phyloP scores from a whole-genome alignment of 2,329 filamentous ascomycete genomes.

The Emergomyces pasteurianus region DNA sequence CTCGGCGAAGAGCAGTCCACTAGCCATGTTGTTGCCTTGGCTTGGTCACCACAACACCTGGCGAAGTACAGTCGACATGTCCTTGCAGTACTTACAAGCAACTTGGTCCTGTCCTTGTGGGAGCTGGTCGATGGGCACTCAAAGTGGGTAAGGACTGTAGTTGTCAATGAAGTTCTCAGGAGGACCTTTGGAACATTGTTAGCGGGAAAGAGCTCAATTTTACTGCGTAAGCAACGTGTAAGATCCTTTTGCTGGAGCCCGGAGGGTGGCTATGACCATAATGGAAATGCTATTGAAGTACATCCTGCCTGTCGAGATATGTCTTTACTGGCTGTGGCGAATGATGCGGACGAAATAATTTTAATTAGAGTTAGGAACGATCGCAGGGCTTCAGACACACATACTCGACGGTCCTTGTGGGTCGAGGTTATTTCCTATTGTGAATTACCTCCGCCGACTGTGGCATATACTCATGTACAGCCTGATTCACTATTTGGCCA shows the following conservation, averaged over 20 bases:
- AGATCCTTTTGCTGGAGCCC: constrained; percentile 33
- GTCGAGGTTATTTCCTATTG: constrained; percentile 18
- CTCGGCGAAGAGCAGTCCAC: constrained; percentile 48
- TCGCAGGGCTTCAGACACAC: not conserved
- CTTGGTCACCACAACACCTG: constrained; percentile 47
- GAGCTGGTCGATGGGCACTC: constrained; percentile 35
- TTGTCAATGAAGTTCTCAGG: constrained; percentile 41
- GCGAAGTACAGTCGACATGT: constrained; percentile 42
- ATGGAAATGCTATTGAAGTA: not conserved
- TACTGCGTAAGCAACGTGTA: constrained; percentile 22
- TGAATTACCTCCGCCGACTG: constrained; percentile 9
- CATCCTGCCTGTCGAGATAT: constrained; percentile 20
- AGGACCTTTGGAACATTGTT: constrained; percentile 24
- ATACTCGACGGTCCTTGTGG: constrained; percentile 8
- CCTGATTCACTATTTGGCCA: constrained; percentile 21
- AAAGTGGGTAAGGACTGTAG: constrained; percentile 40
- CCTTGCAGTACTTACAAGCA: constrained; percentile 45
- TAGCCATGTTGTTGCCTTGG: constrained; percentile 37
- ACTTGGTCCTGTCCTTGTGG: constrained; percentile 46
- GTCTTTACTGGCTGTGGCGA: constrained; percentile 25
- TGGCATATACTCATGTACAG: constrained; percentile 11
- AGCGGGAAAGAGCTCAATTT: constrained; percentile 11
- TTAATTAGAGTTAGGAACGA: constrained; percentile 16
- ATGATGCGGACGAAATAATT: constrained; percentile 28
- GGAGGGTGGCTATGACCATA: not conserved